phyloP scores from a whole-genome alignment of 2,329 filamentous ascomycete species.

The Gremmenia infestans region DNA sequence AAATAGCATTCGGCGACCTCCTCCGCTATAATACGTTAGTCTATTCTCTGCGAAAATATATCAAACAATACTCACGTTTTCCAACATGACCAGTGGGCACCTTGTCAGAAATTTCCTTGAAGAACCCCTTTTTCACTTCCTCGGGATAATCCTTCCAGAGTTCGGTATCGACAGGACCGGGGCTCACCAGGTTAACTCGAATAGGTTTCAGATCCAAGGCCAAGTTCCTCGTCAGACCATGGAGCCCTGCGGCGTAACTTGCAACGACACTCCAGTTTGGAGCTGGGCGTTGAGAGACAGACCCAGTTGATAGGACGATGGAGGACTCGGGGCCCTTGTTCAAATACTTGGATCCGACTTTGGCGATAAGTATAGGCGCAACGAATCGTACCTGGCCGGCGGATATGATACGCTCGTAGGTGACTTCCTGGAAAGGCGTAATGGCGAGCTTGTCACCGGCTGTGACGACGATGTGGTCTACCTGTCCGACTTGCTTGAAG shows the following conservation, averaged over 20 bases:
- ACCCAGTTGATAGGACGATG: conserved; percentile 21
- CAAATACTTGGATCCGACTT: conserved; percentile 19
- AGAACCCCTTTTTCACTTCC: conserved; percentile 34
- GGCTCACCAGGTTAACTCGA: conserved; percentile 57
- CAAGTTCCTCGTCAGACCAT: conserved; percentile 49
- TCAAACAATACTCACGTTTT: conserved; percentile 8
- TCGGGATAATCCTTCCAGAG: conserved; percentile 32
- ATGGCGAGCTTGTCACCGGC: conserved; percentile 18
- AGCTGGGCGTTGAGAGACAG: conserved; percentile 13
- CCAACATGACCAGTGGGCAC: conserved; percentile 17
- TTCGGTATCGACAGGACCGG: conserved; percentile 49
- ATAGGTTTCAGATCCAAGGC: conserved; percentile 60
- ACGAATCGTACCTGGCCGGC: conserved; percentile 24
- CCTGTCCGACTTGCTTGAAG: conserved; percentile 33
- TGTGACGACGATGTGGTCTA: conserved; percentile 28
- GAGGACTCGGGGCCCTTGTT: conserved; percentile 11
- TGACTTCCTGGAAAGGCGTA: conserved; percentile 7
- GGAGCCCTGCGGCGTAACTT: conserved; percentile 44
- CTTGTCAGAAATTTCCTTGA: conserved; percentile 20
- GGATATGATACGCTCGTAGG: conserved; percentile 11
- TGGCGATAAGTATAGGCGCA: conserved; percentile 23
- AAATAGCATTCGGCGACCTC: conserved; percentile 41
- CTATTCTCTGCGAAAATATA: neutral
- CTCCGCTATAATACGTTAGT: conserved; percentile 23
- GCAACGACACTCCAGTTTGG: conserved; percentile 43